A percentile compares a stretch with the other conserved stretches of the same genome.
Conservation (phyloP, 2,329 filamentous ascomycete species). For the Hawksworthiomyces lignivorus region DNA sequence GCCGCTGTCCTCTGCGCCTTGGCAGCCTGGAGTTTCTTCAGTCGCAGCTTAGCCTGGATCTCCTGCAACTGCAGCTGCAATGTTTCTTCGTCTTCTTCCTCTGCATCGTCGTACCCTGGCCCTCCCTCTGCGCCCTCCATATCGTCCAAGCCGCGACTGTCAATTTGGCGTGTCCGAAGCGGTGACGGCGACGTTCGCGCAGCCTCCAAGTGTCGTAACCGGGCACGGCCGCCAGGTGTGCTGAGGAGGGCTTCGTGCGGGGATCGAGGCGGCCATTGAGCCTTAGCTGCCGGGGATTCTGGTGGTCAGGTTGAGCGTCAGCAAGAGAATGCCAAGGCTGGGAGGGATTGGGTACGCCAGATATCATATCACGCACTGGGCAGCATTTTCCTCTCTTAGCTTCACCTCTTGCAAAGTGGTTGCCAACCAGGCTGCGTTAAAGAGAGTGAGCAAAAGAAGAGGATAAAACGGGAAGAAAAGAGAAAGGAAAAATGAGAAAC, state of each 20-base stretch:
- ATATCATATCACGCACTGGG: constrained; percentile 8
- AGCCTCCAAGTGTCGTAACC: constrained; percentile 56
- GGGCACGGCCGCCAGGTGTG: constrained; percentile 72
- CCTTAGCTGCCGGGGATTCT: constrained; percentile 21
- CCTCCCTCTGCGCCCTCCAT: constrained; percentile 30
- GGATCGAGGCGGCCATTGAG: constrained; percentile 60
- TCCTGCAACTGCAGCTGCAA: constrained; percentile 78
- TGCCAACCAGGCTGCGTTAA: neutral
- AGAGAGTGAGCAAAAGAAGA: neutral
- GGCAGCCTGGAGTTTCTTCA: constrained; percentile 76
- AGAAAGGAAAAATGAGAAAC: neutral
- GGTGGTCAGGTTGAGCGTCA: neutral
- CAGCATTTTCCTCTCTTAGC: constrained; percentile 4
- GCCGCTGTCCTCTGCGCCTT: constrained; percentile 30
- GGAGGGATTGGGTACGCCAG: no score
- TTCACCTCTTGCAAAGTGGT: no score
- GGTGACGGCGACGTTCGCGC: constrained; percentile 59
- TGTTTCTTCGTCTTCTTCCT: constrained; percentile 76
- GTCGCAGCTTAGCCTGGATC: constrained; percentile 77
- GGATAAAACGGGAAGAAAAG: no score
- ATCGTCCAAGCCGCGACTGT: constrained; percentile 19
- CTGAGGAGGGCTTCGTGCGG: constrained; percentile 56
- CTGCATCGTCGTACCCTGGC: constrained; percentile 29
- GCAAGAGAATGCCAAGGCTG: neutral
- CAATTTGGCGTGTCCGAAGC: constrained; percentile 11